phyloP scores from a whole-genome alignment of 345 rosid genomes.

The Pugionium cornutum region DNA sequence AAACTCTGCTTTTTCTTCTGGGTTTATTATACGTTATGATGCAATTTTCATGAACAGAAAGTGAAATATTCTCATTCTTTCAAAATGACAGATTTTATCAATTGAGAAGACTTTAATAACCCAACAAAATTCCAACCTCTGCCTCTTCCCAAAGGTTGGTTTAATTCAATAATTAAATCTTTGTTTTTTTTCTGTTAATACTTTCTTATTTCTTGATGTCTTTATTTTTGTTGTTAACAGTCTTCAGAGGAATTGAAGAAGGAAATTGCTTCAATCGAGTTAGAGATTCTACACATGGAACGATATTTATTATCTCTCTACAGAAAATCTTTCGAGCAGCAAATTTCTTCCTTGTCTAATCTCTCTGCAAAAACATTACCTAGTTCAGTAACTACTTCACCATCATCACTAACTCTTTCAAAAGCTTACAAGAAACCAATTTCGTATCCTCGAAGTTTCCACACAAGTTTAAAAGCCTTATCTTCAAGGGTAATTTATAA shows the following conservation, averaged over 20 bases:
- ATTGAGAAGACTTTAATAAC: slow-evolving; percentile 40
- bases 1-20: slow-evolving; percentile 17
- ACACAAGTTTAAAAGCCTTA: slow-evolving; percentile 44
- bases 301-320: slow-evolving; percentile 68
- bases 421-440: slow-evolving; percentile 41
- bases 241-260: slow-evolving; percentile 61
- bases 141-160: slow-evolving; percentile 29
- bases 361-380: slow-evolving; percentile 36
- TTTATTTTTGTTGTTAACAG: slow-evolving; percentile 36
- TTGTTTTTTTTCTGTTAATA: background rate
- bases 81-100: slow-evolving; percentile 44
- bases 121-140: slow-evolving; percentile 38
- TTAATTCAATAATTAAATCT: background rate
- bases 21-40: slow-evolving; percentile 24
- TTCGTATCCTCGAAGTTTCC: slow-evolving; percentile 45
- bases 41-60: slow-evolving; percentile 12
- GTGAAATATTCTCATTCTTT: background rate
- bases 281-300: slow-evolving; percentile 69
- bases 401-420: slow-evolving; percentile 20
- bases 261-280: slow-evolving; percentile 69
- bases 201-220: slow-evolving; percentile 1
- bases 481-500: slow-evolving; percentile 48
- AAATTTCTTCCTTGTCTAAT: slow-evolving; percentile 39
- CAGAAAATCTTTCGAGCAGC: slow-evolving; percentile 65
- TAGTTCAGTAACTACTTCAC: slow-evolving; percentile 38